Base-by-base conservation (phyloP, 2,329 filamentous ascomycete species). In the Cladophialophora exuberans region DNA sequence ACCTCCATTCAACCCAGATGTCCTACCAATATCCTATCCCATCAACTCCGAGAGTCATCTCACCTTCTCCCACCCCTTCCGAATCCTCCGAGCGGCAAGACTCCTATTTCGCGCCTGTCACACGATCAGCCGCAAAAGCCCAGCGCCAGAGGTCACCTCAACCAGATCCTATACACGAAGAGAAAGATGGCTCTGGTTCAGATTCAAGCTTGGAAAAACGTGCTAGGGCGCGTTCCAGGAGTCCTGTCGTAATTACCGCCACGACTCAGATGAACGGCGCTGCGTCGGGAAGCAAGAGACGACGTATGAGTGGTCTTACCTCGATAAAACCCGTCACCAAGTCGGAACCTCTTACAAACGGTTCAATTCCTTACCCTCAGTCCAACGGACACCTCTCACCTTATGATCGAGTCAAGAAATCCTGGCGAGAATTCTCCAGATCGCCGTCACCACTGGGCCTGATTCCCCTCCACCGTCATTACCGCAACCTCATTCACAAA, bases 401-500 rank as follows among this genome's bases (percentile, higher is more conserved):
- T 2, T 77, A 82, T 23, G 85, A 86, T 59, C 89, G 88, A 76
- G 62, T 65, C 42, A 63, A 65, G 50, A 65, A 63, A 41, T 89
- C 82, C 71, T 95, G 90, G 89, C 84, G 89, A 57, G 89, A 93
- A 69, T 83, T 97, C 70, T 96, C 90, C 66, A 84, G 94, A 60
- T 96, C 90, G 64, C 94, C 94, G 2, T 96, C 90, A 65, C 94
- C 94, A 7, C 81, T 97, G 3, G 94, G 94, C 6, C 80, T 97
- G 44, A 99, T 99, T 58, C 94, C 94, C 2, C 93, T 99, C 66
- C 94, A 99, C 72, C 82, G 89, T 57, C 88, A 94, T 69, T 99
- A 94, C 83, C 84, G 90, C 65, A 88, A 83, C 23, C 91, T 99
- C 68, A 89, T 96, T 60, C 94, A 99, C 80, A 91, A 90, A 66